Evolutionary conservation across 306 rosid genomes (phyloP).

Genomic region (Vachellia collinsii): DNA sequence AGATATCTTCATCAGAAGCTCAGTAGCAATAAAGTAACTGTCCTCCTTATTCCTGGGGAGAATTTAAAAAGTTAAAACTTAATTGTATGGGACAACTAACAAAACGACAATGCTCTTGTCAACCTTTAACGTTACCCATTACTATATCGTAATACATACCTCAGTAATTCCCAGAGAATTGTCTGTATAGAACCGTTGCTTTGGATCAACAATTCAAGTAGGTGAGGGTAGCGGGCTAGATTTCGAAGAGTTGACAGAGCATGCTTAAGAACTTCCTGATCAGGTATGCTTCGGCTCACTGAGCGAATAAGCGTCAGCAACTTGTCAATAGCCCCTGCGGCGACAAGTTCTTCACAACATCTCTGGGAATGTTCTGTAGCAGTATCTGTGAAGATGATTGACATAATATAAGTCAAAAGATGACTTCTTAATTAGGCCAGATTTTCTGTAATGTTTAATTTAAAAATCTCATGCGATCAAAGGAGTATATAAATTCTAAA

Average conservation of each 20-base stretch:
- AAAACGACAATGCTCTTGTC: conserved; percentile 1
- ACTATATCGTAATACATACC: conserved; percentile 42
- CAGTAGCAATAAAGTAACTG: conserved; percentile 74
- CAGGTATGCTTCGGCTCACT: conserved; percentile 89
- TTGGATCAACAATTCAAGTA: conserved; percentile 65
- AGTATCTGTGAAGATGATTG: conserved; percentile 57
- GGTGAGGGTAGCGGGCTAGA: conserved; percentile 77
- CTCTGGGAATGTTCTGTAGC: conserved; percentile 83
- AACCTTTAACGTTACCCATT: conserved; percentile 12
- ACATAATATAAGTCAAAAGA: background rate
- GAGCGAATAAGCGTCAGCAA: conserved; percentile 74
- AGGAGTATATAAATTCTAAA: too few species aligned
- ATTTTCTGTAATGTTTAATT: background rate
- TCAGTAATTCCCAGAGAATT: conserved; percentile 66
- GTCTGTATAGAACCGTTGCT: conserved; percentile 55
- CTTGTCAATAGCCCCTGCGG: conserved; percentile 75
- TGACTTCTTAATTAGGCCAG: background rate
- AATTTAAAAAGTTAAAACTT: background rate
- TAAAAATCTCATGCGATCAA: background rate
- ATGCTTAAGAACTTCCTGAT: conserved; percentile 76
- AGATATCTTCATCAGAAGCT: conserved; percentile 70
- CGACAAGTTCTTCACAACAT: conserved; percentile 91
- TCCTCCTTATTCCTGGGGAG: conserved; percentile 87
- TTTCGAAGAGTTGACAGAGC: conserved; percentile 82
- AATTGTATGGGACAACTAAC: background rate